Evolutionary conservation across 495 filamentous ascomycete species (phyloP).

Genomic region (Haplographium delicatum): DNA sequence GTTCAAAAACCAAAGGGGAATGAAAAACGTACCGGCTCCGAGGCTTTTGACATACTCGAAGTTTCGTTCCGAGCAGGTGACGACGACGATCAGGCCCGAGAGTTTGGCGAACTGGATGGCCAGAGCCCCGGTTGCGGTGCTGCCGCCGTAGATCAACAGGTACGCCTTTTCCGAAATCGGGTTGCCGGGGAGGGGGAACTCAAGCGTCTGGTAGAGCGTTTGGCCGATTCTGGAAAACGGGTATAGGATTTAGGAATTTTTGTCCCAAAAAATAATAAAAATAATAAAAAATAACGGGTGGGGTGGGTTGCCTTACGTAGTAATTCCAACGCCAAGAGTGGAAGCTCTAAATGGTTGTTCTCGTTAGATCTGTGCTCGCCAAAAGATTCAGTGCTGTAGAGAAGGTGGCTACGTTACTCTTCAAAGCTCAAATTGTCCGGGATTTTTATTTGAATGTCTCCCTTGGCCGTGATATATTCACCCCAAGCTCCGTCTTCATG

Average conservation of each 20-base stretch:
- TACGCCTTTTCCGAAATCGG: constrained; percentile 8
- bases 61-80: constrained; percentile 49
- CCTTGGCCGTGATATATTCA: constrained; percentile 36
- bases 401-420: too few relatives aligned
- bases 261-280: too few relatives aligned
- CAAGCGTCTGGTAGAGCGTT: constrained; percentile 43
- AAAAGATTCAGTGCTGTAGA: too few relatives aligned
- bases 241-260: too few relatives aligned
- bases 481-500: constrained; percentile 20
- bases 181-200: constrained; percentile 33
- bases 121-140: constrained; percentile 51
- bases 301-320: constrained; percentile 34
- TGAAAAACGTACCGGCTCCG: constrained; percentile 25
- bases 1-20: constrained; percentile 40
- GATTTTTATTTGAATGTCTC: constrained; percentile 38
- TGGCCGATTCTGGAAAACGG: too few relatives aligned
- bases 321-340: constrained; percentile 53
- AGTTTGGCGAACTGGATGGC: constrained; percentile 57
- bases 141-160: constrained; percentile 48
- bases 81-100: constrained; percentile 53
- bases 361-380: constrained; percentile 23
- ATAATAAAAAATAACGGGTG: too few relatives aligned
- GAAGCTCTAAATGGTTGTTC: constrained; percentile 12
- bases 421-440: constrained; percentile 44
- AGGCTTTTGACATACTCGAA: constrained; percentile 19